Evolutionary conservation across 768 basidiomycete genomes (phyloP).

Genomic region (Galerina marginata): DNA sequence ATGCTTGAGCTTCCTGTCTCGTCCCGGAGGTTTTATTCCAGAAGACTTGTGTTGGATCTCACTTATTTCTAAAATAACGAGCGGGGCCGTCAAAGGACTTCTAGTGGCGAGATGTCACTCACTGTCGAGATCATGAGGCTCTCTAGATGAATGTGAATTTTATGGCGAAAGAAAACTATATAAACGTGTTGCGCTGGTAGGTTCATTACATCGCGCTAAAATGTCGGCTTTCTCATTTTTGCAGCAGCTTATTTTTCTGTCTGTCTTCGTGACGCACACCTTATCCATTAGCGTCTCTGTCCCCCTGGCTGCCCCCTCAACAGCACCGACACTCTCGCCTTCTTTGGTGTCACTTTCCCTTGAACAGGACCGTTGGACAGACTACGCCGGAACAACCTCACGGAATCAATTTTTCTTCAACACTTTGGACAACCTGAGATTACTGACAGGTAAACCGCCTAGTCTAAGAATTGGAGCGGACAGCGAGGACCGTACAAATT

Average conservation of each 20-base stretch:
- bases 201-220: neutral
- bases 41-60: neutral
- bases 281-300: conserved; percentile 6
- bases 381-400: conserved; percentile 62
- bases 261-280: neutral
- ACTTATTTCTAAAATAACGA: too few species aligned
- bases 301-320: conserved; percentile 3
- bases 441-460: conserved; percentile 56
- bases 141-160: neutral
- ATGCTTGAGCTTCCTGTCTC: neutral
- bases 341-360: conserved; percentile 69
- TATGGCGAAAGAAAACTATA: conserved; percentile 3
- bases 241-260: neutral
- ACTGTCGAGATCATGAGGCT: too few species aligned
- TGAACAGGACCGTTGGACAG: conserved; percentile 73
- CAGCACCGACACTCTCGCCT: conserved; percentile 23
- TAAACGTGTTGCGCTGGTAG: neutral
- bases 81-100: too few species aligned
- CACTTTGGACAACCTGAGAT: conserved; percentile 58
- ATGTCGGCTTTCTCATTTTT: conserved; percentile 3
- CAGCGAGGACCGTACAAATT: conserved; percentile 64
- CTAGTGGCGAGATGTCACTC: too few species aligned
- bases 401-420: conserved; percentile 67
- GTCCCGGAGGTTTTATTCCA: conserved; percentile 2
- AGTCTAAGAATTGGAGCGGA: conserved; percentile 67